Percentiles rank a stretch among this genome's conserved stretches.
Conservation (phyloP, 176 grass and related monocot genomes). For the Eleusine coracana region DNA sequence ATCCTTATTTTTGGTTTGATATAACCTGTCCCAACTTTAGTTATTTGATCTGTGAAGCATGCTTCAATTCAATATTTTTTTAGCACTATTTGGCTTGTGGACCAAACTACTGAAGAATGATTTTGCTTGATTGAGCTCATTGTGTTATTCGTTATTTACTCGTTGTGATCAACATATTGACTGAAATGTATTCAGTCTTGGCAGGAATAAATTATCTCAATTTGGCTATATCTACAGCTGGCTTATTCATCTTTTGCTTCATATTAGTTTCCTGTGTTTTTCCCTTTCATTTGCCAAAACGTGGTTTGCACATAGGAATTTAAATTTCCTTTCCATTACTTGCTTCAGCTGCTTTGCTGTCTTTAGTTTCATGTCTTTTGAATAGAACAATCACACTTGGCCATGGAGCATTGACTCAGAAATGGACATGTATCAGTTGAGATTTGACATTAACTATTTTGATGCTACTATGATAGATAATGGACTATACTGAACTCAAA, state of each 20-base stretch:
- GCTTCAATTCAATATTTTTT: not conserved
- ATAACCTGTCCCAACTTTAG: conserved; percentile 1
- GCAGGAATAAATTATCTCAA: not conserved
- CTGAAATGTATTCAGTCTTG: not conserved
- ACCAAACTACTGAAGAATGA: not conserved
- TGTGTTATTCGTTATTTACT: not conserved
- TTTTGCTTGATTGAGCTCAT: not conserved
- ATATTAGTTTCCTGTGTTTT: not conserved
- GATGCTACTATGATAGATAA: conserved; percentile 7
- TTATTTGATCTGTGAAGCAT: conserved; percentile 9
- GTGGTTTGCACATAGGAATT: not conserved
- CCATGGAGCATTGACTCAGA: not conserved
- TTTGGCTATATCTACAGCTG: not conserved
- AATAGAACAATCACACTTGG: conserved; percentile 11
- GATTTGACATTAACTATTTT: conserved; percentile 8
- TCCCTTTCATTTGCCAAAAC: not conserved
- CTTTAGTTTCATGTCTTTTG: not conserved
- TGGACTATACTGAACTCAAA: not conserved
- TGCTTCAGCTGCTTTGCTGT: not conserved
- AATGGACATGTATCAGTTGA: not conserved
- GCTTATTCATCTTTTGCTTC: not conserved
- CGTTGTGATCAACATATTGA: not conserved
- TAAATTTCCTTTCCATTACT: not conserved
- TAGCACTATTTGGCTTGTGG: not conserved
- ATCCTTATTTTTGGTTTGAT: conserved; percentile 13